Conservation (phyloP, 2,329 filamentous ascomycete species). For the Diaporthe vaccinii region DNA sequence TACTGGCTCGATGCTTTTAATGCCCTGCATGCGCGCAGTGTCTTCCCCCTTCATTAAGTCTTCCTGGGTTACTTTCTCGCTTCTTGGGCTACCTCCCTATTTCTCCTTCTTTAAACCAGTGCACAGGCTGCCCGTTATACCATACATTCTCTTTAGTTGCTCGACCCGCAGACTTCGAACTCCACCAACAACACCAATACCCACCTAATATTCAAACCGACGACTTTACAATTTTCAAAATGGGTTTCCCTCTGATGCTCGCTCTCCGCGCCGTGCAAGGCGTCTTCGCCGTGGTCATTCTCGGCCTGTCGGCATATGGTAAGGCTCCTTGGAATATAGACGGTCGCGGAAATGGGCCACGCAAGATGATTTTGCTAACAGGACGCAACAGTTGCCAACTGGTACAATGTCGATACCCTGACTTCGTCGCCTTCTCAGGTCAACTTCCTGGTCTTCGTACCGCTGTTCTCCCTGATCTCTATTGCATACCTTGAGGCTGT, state of each 20-base stretch:
- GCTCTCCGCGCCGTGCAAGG: conserved; percentile 61
- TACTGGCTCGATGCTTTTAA: conserved; percentile 28
- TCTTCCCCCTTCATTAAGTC: conserved; percentile 35
- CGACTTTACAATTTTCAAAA: conserved; percentile 47
- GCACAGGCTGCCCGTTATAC: conserved; percentile 46
- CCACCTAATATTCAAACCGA: conserved; percentile 28
- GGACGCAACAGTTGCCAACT: conserved; percentile 65
- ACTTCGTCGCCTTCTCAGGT: conserved; percentile 67
- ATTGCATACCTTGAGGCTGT: conserved; percentile 66
- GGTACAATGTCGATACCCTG: conserved; percentile 69
- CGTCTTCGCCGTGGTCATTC: conserved; percentile 59
- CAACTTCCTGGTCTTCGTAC: conserved; percentile 70
- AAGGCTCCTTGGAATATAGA: conserved; percentile 44
- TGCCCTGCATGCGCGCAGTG: conserved; percentile 32
- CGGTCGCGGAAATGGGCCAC: neutral
- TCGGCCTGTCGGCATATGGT: conserved; percentile 66
- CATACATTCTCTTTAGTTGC: conserved; percentile 42
- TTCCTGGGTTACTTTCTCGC: conserved; percentile 39
- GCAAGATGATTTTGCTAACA: conserved; percentile 39
- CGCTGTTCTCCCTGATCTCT: conserved; percentile 68
- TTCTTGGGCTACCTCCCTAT: conserved; percentile 40
- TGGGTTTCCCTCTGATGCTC: conserved; percentile 57
- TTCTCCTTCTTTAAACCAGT: conserved; percentile 45
- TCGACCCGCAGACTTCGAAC: conserved; percentile 39
- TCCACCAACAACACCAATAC: conserved; percentile 41